A percentile compares a stretch with the other conserved stretches of the same genome.
Evolutionary conservation across 2,329 filamentous ascomycete genomes (phyloP).

Genomic region (Ceratocystis variospora): DNA sequence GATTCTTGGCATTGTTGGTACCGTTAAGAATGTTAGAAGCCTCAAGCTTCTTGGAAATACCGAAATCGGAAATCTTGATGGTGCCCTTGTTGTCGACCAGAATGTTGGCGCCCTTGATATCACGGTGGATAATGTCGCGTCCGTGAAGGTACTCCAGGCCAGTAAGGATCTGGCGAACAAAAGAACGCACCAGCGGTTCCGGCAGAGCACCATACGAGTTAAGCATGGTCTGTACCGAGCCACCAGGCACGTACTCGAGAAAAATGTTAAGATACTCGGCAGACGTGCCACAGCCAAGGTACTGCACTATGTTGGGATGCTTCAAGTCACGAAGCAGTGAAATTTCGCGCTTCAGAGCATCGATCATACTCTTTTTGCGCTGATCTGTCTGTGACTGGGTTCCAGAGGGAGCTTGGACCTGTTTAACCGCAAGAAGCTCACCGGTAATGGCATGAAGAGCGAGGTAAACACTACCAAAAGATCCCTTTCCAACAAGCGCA

Average conservation of each 20-base stretch:
- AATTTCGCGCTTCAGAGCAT: slow-evolving; percentile 93
- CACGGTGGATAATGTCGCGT: slow-evolving; percentile 91
- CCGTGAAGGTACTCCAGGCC: slow-evolving; percentile 88
- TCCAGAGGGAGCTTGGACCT: slow-evolving; percentile 78
- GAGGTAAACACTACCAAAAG: slow-evolving; percentile 89
- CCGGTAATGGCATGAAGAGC: slow-evolving; percentile 91
- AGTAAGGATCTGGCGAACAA: slow-evolving; percentile 87
- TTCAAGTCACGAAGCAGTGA: slow-evolving; percentile 83
- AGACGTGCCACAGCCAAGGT: slow-evolving; percentile 87
- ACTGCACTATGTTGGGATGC: slow-evolving; percentile 95
- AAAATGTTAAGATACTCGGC: slow-evolving; percentile 96
- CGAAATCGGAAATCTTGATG: slow-evolving; percentile 98
- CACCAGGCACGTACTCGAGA: slow-evolving; percentile 94
- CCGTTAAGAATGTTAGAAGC: slow-evolving; percentile 68
- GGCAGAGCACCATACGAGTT: slow-evolving; percentile 94
- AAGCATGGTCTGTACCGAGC: slow-evolving; percentile 95
- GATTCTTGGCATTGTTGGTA: slow-evolving; percentile 52
- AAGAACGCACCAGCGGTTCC: slow-evolving; percentile 87
- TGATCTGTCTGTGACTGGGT: slow-evolving; percentile 70
- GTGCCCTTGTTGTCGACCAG: slow-evolving; percentile 97
- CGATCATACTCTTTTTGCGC: slow-evolving; percentile 96
- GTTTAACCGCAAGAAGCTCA: slow-evolving; percentile 95
- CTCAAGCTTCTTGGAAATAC: slow-evolving; percentile 95
- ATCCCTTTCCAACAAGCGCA: slow-evolving; percentile 89
- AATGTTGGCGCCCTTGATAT: slow-evolving; percentile 98